phyloP scores from a whole-genome alignment of 805 yeast genomes.

The Huiozyma naganishii region DNA sequence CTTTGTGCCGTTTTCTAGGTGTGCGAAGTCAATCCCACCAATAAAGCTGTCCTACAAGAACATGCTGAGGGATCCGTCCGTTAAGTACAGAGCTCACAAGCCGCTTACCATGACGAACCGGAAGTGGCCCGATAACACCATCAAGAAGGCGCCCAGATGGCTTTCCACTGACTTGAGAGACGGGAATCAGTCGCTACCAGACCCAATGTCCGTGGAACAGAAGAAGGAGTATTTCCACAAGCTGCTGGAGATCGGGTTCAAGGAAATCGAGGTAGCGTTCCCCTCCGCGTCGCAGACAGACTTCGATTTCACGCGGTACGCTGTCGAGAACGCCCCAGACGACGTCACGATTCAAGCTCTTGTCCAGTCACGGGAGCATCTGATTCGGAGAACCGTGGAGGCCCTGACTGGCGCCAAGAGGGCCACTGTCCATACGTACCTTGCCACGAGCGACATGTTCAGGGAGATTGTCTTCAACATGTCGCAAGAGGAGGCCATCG shows the following conservation, averaged over 20 bases:
- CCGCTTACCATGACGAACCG: constrained; percentile 48
- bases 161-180: constrained; percentile 74
- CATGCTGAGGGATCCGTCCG: constrained; percentile 61
- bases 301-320: constrained; percentile 69
- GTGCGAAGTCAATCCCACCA: constrained; percentile 23
- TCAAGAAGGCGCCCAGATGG: constrained; percentile 68
- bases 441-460: constrained; percentile 69
- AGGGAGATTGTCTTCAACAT: constrained; percentile 58
- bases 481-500: constrained; percentile 46
- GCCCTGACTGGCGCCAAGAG: constrained; percentile 61
- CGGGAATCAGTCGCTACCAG: constrained; percentile 78
- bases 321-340: constrained; percentile 61
- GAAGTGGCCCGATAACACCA: constrained; percentile 55
- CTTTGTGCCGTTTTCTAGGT: constrained; percentile 1
- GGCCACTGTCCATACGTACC: constrained; percentile 67
- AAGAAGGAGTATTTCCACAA: constrained; percentile 61
- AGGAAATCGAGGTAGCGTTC: constrained; percentile 75
- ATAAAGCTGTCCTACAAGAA: constrained; percentile 26
- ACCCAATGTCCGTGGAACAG: constrained; percentile 76
- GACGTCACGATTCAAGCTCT: constrained; percentile 72
- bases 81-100: constrained; percentile 48
- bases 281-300: constrained; percentile 75
- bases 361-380: constrained; percentile 65
- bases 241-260: constrained; percentile 63
- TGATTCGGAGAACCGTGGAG: constrained; percentile 62